Evolutionary conservation across 1,284 basidiomycete genomes (phyloP), one percentile per base, ranked within the genome.

Genomic region (Kwoniella shivajii): DNA sequence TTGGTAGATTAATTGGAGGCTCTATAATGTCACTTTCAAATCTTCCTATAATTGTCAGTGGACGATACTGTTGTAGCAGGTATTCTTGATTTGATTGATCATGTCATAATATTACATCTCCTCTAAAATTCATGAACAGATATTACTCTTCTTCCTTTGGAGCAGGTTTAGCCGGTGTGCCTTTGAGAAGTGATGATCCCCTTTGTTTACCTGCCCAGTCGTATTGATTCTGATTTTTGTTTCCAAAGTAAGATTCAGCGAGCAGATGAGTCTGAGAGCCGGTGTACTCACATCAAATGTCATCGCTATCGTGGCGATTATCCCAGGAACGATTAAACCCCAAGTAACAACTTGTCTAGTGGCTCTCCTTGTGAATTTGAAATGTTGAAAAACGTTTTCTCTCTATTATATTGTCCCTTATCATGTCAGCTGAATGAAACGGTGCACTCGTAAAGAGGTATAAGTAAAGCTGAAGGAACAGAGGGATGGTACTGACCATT

Each of bases 301-400:
- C 43, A 56, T 54, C 6, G 71, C 61, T 27, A 70, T 45, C 6
- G 55, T 37, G 27, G 63, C 72, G 37, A 76, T 64, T 18, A 60
- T n/a, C 5, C 64, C 69, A 37, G 78, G 78, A 27, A 78, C 63
- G 34, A 72, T 39, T 11, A 72, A 49, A 18, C 66, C 77, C 56
- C 65, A 73, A 27, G 62, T 51, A 38, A 76, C 20, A 16, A 72
- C 70, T 29, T 65, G 62, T 45, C 70, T 59, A 16, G 77, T 72
- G n/a, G 85, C 85, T 55, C 82, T 79, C 27, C 78, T 82, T 43
- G 88, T 92, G 82, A 89, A 90, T 50, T 83, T 83, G 78, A 92
- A 93, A 73, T 85, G 82, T 70, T 87, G 82, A 77, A 89, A 90
- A 22, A 85, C 86, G 69, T 86, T 83, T 74, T 92, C 90, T 54